phyloP scores from a whole-genome alignment of 2,329 filamentous ascomycete species.

The Paecilomyces variotii region DNA sequence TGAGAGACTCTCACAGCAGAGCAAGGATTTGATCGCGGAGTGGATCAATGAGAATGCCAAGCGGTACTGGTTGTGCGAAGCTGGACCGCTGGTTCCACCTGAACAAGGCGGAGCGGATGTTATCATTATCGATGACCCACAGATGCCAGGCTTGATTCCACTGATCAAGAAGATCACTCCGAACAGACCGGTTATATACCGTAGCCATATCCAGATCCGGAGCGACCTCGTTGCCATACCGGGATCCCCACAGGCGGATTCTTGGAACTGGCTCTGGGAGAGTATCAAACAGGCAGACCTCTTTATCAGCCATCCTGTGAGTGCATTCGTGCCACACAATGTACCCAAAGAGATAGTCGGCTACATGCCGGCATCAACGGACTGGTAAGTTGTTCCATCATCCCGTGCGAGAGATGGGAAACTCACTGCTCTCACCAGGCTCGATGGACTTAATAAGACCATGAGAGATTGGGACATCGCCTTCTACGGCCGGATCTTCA shows the following conservation, averaged over 20 bases:
- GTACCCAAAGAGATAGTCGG: conserved; percentile 60
- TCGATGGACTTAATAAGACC: conserved; percentile 72
- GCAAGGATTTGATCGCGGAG: conserved; percentile 55
- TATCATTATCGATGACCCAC: conserved; percentile 72
- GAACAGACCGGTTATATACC: conserved; percentile 67
- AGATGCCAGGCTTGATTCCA: conserved; percentile 73
- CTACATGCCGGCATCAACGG: conserved; percentile 72
- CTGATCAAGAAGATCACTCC: conserved; percentile 65
- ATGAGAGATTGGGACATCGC: conserved; percentile 62
- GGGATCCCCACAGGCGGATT: conserved; percentile 61
- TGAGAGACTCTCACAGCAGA: conserved; percentile 55
- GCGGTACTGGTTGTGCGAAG: conserved; percentile 63
- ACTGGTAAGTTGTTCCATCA: conserved; percentile 48
- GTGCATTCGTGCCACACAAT: conserved; percentile 61
- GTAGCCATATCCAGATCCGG: conserved; percentile 76
- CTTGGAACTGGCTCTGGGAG: conserved; percentile 69
- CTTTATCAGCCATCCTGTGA: conserved; percentile 76
- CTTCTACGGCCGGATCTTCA: conserved; percentile 70
- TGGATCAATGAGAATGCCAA: conserved; percentile 69
- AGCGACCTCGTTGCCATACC: conserved; percentile 59
- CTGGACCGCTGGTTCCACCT: conserved; percentile 57
- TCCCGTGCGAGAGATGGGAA: neutral
- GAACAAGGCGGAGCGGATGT: conserved; percentile 67
- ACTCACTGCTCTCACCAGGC: conserved; percentile 34
- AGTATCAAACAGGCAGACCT: conserved; percentile 63